phyloP scores from a whole-genome alignment of 495 filamentous ascomycete species.

The Daldinia loculata region DNA sequence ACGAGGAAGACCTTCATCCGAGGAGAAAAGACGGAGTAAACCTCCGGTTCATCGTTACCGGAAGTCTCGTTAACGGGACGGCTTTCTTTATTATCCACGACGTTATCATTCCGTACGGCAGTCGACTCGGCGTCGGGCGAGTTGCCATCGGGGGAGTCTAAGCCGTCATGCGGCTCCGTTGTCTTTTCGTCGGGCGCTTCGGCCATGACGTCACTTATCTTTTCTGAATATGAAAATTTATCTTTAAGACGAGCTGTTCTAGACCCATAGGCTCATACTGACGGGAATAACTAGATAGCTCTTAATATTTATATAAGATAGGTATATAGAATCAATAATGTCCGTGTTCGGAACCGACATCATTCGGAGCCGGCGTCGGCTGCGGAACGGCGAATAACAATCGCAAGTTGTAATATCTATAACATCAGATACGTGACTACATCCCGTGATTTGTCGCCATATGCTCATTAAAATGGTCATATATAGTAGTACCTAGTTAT shows the following conservation, averaged over 20 bases:
- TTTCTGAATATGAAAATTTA: background rate
- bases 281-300: background rate
- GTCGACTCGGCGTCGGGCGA: background rate
- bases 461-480: too few species aligned
- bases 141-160: background rate
- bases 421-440: too few species aligned
- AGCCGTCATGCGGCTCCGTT: background rate
- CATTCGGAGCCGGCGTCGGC: background rate
- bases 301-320: background rate
- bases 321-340: too few species aligned
- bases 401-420: too few species aligned
- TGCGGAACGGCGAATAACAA: background rate
- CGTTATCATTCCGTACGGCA: background rate
- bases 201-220: background rate
- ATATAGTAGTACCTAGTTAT: too few species aligned
- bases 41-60: background rate
- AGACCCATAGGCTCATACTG: background rate
- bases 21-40: slow-evolving; percentile 1
- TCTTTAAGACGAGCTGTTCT: background rate
- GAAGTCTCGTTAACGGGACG: background rate
- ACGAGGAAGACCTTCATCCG: slow-evolving; percentile 46
- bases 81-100: background rate
- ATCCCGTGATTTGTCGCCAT: too few species aligned
- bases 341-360: background rate
- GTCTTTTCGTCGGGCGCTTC: background rate